Evolutionary conservation across 1,139 yeast species (phyloP).

Genomic region (Saccharomyces hybrid): DNA sequence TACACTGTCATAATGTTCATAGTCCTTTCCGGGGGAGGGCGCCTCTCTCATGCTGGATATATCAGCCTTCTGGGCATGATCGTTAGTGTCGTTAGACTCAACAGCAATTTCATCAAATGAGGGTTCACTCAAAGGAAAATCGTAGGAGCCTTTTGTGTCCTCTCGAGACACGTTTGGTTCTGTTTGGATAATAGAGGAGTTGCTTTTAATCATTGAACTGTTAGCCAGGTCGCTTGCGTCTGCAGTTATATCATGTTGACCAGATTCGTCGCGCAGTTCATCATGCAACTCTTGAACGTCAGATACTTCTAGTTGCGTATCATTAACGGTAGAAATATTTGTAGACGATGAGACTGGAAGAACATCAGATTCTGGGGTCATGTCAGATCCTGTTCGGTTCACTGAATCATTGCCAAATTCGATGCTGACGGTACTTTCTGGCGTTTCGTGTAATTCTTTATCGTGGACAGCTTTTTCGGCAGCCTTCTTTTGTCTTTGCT

Average conservation of each 20-base stretch:
- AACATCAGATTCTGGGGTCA: background rate
- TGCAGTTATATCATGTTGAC: background rate
- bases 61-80: background rate
- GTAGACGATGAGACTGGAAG: background rate
- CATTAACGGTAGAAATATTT: background rate
- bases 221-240: background rate
- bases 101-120: background rate
- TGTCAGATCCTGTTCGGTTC: background rate
- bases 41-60: background rate
- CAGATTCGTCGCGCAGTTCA: background rate
- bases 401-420: background rate
- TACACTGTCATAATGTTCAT: background rate
- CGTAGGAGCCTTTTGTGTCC: background rate
- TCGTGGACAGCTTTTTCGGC: no score
- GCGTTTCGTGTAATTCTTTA: background rate
- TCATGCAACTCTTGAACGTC: background rate
- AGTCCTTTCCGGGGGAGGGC: background rate
- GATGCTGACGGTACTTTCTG: background rate
- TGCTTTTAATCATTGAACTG: background rate
- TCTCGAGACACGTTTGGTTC: background rate
- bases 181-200: background rate
- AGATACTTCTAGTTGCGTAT: background rate
- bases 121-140: background rate
- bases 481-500: no score
- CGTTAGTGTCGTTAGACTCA: background rate